Percentiles rank a stretch among this genome's conserved stretches.
phyloP scores from a whole-genome alignment of 257 asterid genomes.

The Solanum piurae region DNA sequence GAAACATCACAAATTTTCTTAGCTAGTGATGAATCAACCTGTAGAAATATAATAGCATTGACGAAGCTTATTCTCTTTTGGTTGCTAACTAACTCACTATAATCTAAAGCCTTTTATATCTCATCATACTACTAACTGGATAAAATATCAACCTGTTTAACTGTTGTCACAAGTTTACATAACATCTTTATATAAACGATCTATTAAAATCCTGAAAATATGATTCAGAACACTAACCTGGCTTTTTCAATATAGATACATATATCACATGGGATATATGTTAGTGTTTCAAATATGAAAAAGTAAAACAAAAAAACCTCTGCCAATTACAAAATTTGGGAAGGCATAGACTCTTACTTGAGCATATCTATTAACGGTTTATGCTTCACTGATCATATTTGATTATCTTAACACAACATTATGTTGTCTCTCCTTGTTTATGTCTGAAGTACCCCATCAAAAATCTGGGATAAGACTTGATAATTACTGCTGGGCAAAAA shows the following conservation, averaged over 20 bases:
- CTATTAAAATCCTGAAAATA: neutral
- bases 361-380: neutral
- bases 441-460: neutral
- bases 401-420: neutral
- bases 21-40: neutral
- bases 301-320: neutral
- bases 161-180: neutral
- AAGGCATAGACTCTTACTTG: neutral
- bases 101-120: neutral
- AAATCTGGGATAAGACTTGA: neutral
- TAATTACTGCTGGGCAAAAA: neutral
- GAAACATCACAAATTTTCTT: neutral
- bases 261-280: neutral
- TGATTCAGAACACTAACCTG: neutral
- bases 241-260: neutral
- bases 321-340: neutral
- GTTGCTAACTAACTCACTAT: neutral
- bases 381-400: neutral
- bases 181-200: neutral
- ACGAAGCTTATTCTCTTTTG: neutral
- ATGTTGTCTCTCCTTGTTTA: neutral
- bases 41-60: neutral
- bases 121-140: neutral
- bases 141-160: neutral
- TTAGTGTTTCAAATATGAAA: neutral